These are phyloP conservation scores for Candida maesae DNA, from an alignment of 805 yeast species.

Conservation along the genomic window DNA sequence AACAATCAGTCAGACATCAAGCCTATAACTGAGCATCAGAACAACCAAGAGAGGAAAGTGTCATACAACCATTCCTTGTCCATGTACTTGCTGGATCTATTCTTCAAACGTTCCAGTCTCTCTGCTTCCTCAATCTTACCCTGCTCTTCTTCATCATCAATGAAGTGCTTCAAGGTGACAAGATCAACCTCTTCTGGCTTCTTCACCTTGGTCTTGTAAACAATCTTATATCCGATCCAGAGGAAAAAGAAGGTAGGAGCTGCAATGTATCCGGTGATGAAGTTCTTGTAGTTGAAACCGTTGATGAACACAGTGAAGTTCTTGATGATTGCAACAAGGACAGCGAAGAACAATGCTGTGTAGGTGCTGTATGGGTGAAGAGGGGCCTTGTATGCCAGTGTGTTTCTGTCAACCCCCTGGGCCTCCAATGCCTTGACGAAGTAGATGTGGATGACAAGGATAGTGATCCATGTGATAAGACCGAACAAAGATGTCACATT, in stretches of 20 bases:
- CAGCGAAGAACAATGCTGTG: slow-evolving; percentile 50
- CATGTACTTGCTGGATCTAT: slow-evolving; percentile 25
- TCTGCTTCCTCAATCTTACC: slow-evolving; percentile 26
- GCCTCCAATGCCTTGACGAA: slow-evolving; percentile 63
- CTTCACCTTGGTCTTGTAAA: slow-evolving; percentile 44
- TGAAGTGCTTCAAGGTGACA: slow-evolving; percentile 45
- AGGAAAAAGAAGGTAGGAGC: slow-evolving; percentile 53
- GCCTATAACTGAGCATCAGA: no score
- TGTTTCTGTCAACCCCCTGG: slow-evolving; percentile 53
- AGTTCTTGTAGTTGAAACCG: slow-evolving; percentile 55
- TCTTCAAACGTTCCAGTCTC: slow-evolving; percentile 21
- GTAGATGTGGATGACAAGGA: slow-evolving; percentile 61
- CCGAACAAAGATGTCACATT: slow-evolving; percentile 77
- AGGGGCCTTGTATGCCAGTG: slow-evolving; percentile 53
- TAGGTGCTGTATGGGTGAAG: slow-evolving; percentile 67
- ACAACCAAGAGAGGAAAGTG: slow-evolving; percentile 45
- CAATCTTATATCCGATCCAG: slow-evolving; percentile 57
- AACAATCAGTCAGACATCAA: no score
- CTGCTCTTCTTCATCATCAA: slow-evolving; percentile 27
- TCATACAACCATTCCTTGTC: slow-evolving; percentile 45
- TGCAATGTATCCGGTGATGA: slow-evolving; percentile 73
- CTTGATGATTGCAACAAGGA: slow-evolving; percentile 56
- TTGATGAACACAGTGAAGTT: slow-evolving; percentile 71
- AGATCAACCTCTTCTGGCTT: slow-evolving; percentile 58
- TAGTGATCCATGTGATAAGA: slow-evolving; percentile 69